These are phyloP conservation scores for Jackrogersella minutella DNA, from an alignment of 495 filamentous ascomycete genomes.

Conservation along the genomic window DNA sequence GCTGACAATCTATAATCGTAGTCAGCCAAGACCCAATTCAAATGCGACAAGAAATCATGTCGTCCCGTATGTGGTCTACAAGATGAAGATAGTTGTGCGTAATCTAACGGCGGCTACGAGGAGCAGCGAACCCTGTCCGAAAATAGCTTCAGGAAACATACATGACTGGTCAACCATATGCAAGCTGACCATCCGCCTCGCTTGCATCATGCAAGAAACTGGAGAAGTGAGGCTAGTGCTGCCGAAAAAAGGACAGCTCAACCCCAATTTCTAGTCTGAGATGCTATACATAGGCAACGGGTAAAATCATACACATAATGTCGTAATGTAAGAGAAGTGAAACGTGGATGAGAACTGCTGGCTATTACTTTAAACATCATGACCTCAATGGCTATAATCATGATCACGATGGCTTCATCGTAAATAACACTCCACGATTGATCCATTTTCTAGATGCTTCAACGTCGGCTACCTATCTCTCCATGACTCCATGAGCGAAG, in stretches of 20 bases:
- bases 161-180: slow-evolving; percentile 19
- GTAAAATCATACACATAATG: slow-evolving; percentile 10
- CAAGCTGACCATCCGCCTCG: slow-evolving; percentile 37
- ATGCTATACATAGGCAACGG: not conserved
- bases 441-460: not conserved
- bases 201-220: slow-evolving; percentile 39
- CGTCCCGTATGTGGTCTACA: slow-evolving; percentile 19
- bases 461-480: not conserved
- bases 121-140: slow-evolving; percentile 25
- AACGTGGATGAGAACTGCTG: slow-evolving; percentile 23
- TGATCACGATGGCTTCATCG: slow-evolving; percentile 10
- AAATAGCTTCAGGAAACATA: slow-evolving; percentile 33
- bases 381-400: not conserved
- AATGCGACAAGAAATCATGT: slow-evolving; percentile 16
- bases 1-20: slow-evolving; percentile 30
- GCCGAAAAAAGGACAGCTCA: slow-evolving; percentile 30
- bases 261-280: slow-evolving; percentile 20
- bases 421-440: not conserved
- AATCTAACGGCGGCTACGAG: slow-evolving; percentile 20
- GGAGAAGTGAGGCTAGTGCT: slow-evolving; percentile 36
- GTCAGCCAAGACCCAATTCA: slow-evolving; percentile 32
- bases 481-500: too few relatives aligned
- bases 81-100: slow-evolving; percentile 22
- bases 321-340: slow-evolving; percentile 12
- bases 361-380: not conserved